These are phyloP conservation scores for Cladophialophora yegresii DNA, from an alignment of 2,329 filamentous ascomycete species.

Conservation along the genomic window DNA sequence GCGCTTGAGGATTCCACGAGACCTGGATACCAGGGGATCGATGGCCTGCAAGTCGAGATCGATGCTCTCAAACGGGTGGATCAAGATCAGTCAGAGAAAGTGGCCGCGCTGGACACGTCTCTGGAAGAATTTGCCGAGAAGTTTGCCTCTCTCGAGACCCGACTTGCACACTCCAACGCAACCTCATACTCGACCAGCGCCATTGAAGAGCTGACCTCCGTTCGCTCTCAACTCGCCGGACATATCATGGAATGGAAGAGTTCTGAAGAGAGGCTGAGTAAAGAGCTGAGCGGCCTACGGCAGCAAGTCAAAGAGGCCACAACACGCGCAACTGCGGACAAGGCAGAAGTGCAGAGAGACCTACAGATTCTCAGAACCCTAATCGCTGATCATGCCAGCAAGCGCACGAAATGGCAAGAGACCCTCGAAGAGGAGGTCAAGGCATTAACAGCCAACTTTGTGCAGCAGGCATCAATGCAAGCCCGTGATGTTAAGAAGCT, in stretches of 20 bases:
- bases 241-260: background rate
- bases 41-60: background rate
- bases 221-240: background rate
- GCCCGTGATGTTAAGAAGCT: background rate
- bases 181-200: background rate
- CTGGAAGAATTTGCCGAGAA: background rate
- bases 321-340: background rate
- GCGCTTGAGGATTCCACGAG: background rate
- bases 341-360: background rate
- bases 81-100: constrained; percentile 9
- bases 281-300: background rate
- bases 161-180: background rate
- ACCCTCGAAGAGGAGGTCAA: background rate
- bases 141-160: background rate
- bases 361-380: background rate
- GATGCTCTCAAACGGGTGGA: background rate
- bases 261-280: background rate
- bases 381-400: background rate
- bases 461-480: background rate
- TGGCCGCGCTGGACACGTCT: constrained; percentile 1
- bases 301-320: background rate
- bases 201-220: background rate
- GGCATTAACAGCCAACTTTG: background rate
- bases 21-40: background rate
- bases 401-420: background rate